Conservation (phyloP, 495 filamentous ascomycete species). For the Penicillium arizonense region DNA sequence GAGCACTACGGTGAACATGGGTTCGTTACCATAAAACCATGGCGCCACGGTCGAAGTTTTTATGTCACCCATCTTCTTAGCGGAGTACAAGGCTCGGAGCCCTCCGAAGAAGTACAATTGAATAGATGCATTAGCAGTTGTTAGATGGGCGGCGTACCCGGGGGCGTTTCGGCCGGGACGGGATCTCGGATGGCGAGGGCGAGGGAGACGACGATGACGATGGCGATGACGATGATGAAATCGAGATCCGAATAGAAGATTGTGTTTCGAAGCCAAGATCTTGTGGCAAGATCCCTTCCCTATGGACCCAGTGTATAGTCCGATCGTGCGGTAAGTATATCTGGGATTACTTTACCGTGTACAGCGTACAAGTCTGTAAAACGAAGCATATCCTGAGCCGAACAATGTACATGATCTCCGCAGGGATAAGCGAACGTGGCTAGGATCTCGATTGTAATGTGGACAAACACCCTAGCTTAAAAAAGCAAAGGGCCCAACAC, state of each 20-base stretch:
- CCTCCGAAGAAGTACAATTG: background rate
- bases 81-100: background rate
- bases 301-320: too few relatives aligned
- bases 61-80: background rate
- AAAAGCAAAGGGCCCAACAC: too few relatives aligned
- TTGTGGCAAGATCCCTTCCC: too few relatives aligned
- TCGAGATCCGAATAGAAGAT: background rate
- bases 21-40: too few relatives aligned
- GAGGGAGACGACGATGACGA: background rate
- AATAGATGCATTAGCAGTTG: background rate
- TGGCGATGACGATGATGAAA: background rate
- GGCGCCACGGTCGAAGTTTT: too few relatives aligned
- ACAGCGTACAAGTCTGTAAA: background rate
- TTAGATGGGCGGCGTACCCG: background rate
- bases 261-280: too few relatives aligned
- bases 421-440: conserved; percentile 12
- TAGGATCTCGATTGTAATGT: conserved; percentile 15
- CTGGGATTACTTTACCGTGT: background rate
- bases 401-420: conserved; percentile 9
- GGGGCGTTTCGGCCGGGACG: background rate
- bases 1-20: too few relatives aligned
- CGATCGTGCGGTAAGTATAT: too few relatives aligned
- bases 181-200: conserved; percentile 7
- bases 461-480: background rate
- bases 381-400: background rate